Evolutionary conservation across 148 eudicot genomes (phyloP), one percentile per base, ranked within the genome.

Genomic region (Dianthus caryophyllus): DNA sequence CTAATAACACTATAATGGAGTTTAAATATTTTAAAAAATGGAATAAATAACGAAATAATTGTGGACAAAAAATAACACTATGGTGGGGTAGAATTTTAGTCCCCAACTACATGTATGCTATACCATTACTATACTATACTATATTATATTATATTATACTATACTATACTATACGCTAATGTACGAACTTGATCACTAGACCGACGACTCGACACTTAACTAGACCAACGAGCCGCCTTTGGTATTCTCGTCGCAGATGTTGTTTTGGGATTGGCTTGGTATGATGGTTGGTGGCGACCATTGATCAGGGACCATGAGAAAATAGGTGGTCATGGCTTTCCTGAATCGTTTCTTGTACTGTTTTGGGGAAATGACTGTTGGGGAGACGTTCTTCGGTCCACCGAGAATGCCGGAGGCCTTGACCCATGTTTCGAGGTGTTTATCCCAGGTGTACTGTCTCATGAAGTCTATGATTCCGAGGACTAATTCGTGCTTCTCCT

Each of bases 361-460:
- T 72, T 82, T 78, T 10, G 99, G 99, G 17, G 99, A 94, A 51
- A 94, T 90, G 10, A 94, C 96, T 0, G 99, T 94, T 20, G 99
- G 99, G 20, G 97, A 75, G 4, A 80, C 85, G 46, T 88, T 94
- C 70, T 84, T 94, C 56, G 93, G 86, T 12, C 99, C 97, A 24
- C 99, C 99, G 0, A 94, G 93, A 57, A 90, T 88, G 43, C 97
- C 97, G 2, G 99, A 86, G 33, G 97, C 84, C 77, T 94, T 94
- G 33, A 88, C 96, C 99, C 99, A 94, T 44, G 97, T 94, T 69
- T 94, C 97, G 21, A 94, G 86, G 80, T 94, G 99, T 66, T 94
- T 94, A 74, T 94, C 98, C 98, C 97, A 90, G 10, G 98, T 90
- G 58, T 94, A 94, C 44, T 90, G 98, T 76, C 98, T 88, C 98